Evolutionary conservation across 176 grass and related monocot genomes (phyloP).

Genomic region (Aegilops tauschii): DNA sequence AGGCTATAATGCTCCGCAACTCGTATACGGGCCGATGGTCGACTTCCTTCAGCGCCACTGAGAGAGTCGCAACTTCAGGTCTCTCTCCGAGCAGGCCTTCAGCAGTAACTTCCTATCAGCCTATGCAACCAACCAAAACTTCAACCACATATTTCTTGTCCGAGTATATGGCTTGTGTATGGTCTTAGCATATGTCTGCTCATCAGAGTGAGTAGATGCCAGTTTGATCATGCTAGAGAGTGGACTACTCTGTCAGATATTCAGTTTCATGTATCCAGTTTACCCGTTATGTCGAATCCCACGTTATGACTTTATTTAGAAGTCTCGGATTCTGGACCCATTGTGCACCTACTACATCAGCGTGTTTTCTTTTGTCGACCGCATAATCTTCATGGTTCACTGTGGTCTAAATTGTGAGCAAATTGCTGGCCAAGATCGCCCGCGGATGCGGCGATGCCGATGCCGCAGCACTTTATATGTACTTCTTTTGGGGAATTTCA

Average conservation of each 20-base stretch:
- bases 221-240: neutral
- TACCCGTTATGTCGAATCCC: neutral
- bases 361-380: too few species aligned
- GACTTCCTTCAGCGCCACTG: slow-evolving; percentile 42
- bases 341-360: too few species aligned
- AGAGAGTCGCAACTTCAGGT: neutral
- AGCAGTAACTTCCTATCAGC: neutral
- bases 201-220: neutral
- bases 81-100: neutral
- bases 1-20: slow-evolving; percentile 26
- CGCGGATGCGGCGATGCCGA: too few species aligned
- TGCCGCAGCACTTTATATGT: too few species aligned
- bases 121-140: neutral
- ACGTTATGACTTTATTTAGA: neutral
- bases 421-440: too few species aligned
- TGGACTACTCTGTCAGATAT: neutral
- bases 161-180: neutral
- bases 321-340: neutral
- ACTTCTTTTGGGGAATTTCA: too few species aligned
- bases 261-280: neutral
- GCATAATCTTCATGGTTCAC: too few species aligned
- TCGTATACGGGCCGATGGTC: slow-evolving; percentile 39
- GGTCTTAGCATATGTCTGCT: neutral
- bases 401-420: too few species aligned
- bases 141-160: neutral